These are phyloP conservation scores for Panicum hallii DNA, from an alignment of 202 grass and related monocot species.

Conservation along the genomic window DNA sequence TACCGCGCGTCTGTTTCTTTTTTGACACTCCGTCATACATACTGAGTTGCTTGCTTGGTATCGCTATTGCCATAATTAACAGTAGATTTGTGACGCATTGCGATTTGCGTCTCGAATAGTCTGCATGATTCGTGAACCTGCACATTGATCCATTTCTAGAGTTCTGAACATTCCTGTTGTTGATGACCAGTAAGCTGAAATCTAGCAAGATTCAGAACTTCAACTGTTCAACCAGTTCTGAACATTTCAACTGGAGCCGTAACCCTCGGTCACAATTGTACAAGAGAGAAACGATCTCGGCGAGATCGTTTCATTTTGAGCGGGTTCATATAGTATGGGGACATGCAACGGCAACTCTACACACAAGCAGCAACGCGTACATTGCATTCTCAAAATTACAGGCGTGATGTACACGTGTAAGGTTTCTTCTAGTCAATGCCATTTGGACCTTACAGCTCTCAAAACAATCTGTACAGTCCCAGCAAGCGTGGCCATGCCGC, in stretches of 20 bases:
- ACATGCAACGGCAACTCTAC: neutral
- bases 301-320: neutral
- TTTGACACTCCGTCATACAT: too few species aligned
- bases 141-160: neutral
- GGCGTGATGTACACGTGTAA: neutral
- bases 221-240: too few species aligned
- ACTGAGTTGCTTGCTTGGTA: too few species aligned
- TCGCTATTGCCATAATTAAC: neutral
- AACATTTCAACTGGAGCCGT: neutral
- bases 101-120: too few species aligned
- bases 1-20: neutral
- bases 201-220: neutral
- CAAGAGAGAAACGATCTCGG: neutral
- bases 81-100: neutral
- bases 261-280: neutral
- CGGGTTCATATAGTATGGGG: neutral
- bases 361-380: slow-evolving; percentile 7
- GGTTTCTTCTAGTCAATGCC: neutral
- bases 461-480: slow-evolving; percentile 32
- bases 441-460: slow-evolving; percentile 7
- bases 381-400: slow-evolving; percentile 39
- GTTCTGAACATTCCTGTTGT: neutral
- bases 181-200: neutral
- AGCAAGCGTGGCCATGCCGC: neutral
- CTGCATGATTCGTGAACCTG: neutral